Evolutionary conservation across 495 filamentous ascomycete species (phyloP), one percentile per base, ranked within the genome.

Genomic region (Baudoinia panamericana): DNA sequence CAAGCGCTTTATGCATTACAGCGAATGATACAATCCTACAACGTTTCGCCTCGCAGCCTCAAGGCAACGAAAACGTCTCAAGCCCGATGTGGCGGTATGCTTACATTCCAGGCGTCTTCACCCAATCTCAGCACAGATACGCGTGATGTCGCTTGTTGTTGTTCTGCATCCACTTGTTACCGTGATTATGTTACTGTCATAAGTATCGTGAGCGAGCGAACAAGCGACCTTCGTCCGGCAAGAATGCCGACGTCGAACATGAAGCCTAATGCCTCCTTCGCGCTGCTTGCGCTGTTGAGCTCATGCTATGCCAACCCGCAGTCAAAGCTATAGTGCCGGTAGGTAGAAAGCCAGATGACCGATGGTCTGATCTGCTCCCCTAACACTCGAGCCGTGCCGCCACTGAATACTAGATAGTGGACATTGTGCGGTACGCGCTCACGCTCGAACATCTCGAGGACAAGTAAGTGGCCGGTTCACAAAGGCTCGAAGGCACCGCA

Each of bases 401-500:
- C 27, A 18, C 32, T 34, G 22, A 34, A 13, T 4, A 5, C 15
- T 10, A 8, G 21, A 3, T 33, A 53, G 50, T 37, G n/a, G 57
- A 58, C 29, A 55, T 60, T 21, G 39, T 60, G 13, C 50, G 52
- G 31, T 60, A 58, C 35, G 55, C 57, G n/a, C 37, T 59, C 5
- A 68, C 67, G 6, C 56, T 69, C 15, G 69, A 72, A 50, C 61
- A 66, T 45, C 62, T 72, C 23, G 54, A 50, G 18, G 41, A 32
- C 34, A 40, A 26, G 50, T 52, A 40, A 20, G 36, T 36, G 21
- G 30, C n/a, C 8, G 21, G 23, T 30, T 13, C 12, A 13, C 26
- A 15, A 1, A 3, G 10, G 6, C 13, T 12, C 16, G 22, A 24
- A 19, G 29, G 4, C 6, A 2, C 1, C 20, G 2, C 22, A 52